Base-by-base conservation (phyloP, 495 filamentous ascomycete genomes). In the Poronia punctata region DNA sequence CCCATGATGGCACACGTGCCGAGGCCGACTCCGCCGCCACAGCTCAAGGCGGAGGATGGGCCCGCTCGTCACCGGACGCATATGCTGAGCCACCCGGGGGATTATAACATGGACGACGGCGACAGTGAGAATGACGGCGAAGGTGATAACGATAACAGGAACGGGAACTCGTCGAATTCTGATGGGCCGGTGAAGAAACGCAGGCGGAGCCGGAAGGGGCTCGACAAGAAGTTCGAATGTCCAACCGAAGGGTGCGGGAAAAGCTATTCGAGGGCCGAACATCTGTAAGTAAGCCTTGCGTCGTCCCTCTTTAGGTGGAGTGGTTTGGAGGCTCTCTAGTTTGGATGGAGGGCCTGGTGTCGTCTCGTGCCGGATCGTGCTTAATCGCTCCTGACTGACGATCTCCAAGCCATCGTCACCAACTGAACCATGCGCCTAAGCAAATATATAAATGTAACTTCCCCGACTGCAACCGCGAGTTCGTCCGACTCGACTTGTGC, bases 401-500 rank as follows among this genome's bases (percentile, higher is more conserved):
- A 25, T 15, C 32, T 14, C 12, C 49, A 31, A 77, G 74, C 22
- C 75, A 95, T 62, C 79, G 92, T 16, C 92, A 98, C 64, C 90
- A 96, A 64, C 64, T 98, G 51, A 98, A 98, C 54, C 92, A 92
- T 82, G 82, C 71, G 71, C 89, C 90, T 6, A 97, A 98, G 64
- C 85, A 93, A 54, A 95, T 97, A 23, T 98, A 93, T 58, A 80
- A 77, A 59, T 98, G 92, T 70, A 86, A 95, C 58, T 95, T 88
- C 54, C 88, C 86, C 23, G 87, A 88, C 48, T 98, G 92, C 60
- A 74, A 80, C 43, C 84, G 90, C 30, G 80, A 80, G 37, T 98
- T 98, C 65, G 92, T 97, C 43, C 79, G 92, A 51, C 88, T 95
- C 50, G 92, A 98, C 56, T 74, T 98, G 33, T 94, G 93, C 53